phyloP scores from a whole-genome alignment of 441 rosid genomes.

The Viola pubescens region DNA sequence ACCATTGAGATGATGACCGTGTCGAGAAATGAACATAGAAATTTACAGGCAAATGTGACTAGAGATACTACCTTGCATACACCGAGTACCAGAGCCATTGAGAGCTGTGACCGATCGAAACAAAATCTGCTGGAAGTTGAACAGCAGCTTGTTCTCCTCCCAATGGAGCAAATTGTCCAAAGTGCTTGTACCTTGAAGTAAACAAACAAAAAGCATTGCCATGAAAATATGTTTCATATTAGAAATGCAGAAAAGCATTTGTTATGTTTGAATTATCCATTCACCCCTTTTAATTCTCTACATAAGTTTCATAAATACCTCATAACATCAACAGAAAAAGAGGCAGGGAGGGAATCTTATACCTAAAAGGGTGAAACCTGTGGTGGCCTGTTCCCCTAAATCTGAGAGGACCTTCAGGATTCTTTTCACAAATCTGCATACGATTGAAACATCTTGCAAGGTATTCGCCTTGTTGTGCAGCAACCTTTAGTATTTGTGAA shows the following conservation, averaged over 20 bases:
- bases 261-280: background rate
- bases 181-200: conserved; percentile 45
- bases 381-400: conserved; percentile 84
- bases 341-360: background rate
- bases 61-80: conserved; percentile 40
- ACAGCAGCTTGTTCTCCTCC: conserved; percentile 70
- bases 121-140: conserved; percentile 62
- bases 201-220: background rate
- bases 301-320: background rate
- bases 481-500: conserved; percentile 40
- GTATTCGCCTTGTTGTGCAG: conserved; percentile 80
- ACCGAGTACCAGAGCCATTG: conserved; percentile 75
- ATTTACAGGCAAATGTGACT: background rate
- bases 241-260: background rate
- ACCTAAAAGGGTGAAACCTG: conserved; percentile 83
- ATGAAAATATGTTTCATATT: background rate
- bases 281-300: too few relatives aligned
- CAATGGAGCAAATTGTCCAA: conserved; percentile 67
- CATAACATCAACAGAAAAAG: background rate
- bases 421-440: conserved; percentile 57
- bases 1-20: background rate
- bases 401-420: conserved; percentile 85
- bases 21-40: background rate
- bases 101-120: conserved; percentile 50
- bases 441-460: conserved; percentile 85